Conservation (phyloP, 208 protist genomes). For the Trypanosoma scelopori region DNA sequence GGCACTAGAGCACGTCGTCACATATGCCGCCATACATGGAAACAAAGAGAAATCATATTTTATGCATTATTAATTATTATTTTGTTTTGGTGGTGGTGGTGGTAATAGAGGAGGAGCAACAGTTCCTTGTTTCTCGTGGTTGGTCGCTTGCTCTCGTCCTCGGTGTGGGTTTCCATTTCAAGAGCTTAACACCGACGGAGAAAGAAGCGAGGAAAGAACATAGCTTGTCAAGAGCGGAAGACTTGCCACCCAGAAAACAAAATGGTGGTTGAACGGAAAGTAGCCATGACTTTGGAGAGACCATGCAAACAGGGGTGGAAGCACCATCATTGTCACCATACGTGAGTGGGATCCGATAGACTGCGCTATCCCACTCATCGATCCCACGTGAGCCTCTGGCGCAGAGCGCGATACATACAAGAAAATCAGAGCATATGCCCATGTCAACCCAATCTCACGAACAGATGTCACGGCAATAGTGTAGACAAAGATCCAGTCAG, state of each 20-base stretch:
- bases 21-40: too few relatives aligned
- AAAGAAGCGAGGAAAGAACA: constrained; percentile 10
- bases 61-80: too few relatives aligned
- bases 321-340: constrained; percentile 51
- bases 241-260: constrained; percentile 57
- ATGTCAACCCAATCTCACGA: constrained; percentile 45
- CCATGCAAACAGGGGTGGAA: constrained; percentile 53
- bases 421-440: constrained; percentile 52
- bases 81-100: too few relatives aligned
- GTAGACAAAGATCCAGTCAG: constrained; percentile 18
- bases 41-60: too few relatives aligned
- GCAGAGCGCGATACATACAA: constrained; percentile 52
- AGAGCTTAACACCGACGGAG: neutral
- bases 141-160: neutral
- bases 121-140: neutral
- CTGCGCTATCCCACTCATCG: constrained; percentile 59
- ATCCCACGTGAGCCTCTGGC: constrained; percentile 40
- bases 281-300: constrained; percentile 35
- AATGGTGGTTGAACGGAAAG: constrained; percentile 77
- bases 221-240: constrained; percentile 44
- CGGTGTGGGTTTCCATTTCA: neutral
- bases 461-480: constrained; percentile 40
- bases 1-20: too few relatives aligned
- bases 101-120: too few relatives aligned
- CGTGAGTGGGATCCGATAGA: constrained; percentile 41